Evolutionary conservation across 805 yeast species (phyloP).

Genomic region (Candida germanica): DNA sequence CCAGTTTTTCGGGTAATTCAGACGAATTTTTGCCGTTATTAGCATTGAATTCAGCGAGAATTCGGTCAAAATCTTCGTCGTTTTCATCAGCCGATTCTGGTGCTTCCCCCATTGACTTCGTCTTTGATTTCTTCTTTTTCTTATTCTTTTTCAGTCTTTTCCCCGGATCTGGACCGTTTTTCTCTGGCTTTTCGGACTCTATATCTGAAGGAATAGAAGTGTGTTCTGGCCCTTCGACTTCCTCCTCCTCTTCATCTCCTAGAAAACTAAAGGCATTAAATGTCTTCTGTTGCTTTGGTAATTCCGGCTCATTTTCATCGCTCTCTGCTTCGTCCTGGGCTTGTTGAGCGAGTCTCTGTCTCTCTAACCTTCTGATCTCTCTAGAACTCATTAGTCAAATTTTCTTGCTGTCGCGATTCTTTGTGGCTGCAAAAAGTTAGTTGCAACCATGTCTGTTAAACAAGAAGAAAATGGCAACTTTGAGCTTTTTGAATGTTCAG

Average conservation of each 20-base stretch:
- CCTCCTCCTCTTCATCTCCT: constrained; percentile 15
- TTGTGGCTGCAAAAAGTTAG: constrained; percentile 22
- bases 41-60: constrained; percentile 42
- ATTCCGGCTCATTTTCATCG: background rate
- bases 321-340: constrained; percentile 1
- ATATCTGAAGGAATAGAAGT: too few relatives aligned
- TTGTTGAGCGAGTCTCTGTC: constrained; percentile 17
- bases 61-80: constrained; percentile 58
- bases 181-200: constrained; percentile 21
- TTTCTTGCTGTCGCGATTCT: background rate
- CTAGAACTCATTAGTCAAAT: constrained; percentile 45
- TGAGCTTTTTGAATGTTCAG: too few relatives aligned
- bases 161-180: constrained; percentile 17
- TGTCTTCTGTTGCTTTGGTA: constrained; percentile 1
- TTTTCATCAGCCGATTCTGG: constrained; percentile 24
- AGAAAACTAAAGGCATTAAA: constrained; percentile 15
- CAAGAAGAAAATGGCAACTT: too few relatives aligned
- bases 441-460: too few relatives aligned
- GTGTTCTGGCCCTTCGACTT: constrained; percentile 16
- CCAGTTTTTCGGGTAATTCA: background rate
- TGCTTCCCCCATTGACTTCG: constrained; percentile 5
- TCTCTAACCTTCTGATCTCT: constrained; percentile 45
- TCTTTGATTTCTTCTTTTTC: constrained; percentile 14
- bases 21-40: constrained; percentile 16
- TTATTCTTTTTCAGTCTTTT: constrained; percentile 13